Evolutionary conservation across 306 rosid species (phyloP), one percentile per base, ranked within the genome.

Genomic region (Astragalus membranaceus): DNA sequence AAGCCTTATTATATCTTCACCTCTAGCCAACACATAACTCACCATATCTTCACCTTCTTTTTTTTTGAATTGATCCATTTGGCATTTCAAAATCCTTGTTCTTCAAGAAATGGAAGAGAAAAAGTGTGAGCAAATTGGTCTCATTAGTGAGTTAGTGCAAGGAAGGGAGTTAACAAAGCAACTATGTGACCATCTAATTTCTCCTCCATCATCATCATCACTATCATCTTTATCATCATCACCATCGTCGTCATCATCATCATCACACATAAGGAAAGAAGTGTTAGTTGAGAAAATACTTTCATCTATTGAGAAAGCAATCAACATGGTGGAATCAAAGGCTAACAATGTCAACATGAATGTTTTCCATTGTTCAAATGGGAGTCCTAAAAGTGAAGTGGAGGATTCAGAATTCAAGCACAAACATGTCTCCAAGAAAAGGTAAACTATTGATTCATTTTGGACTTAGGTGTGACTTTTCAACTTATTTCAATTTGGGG

Each of bases 91-190:
- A 52, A 53, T 53, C 35, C 8, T 23, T 53, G 13, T 51, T 51
- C 26, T 51, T 49, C 42, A 10, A 30, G 1, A 64, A 77, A 84
- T 77, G 87, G 87, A 49, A 76, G 84, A 67, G 75, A 64, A 36
- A 20, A 70, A 76, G 46, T 61, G 52, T 67, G 96, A 81, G 58
- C 81, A 81, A 64, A 52, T 61, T 62, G 36, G 50, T 73, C 62
- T 92, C 20, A 74, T 78, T 49, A 67, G 56, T 52, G 96, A 92
- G 73, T 70, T 92, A 49, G 78, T 8, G 10, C 85, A 82, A 47
- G 98, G 98, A 58, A 72, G 81, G 81, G 83, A 88, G 76, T 82
- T 84, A 7, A 81, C 93, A 32, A 47, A 84, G 71, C 64, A 88
- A 79, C 91, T 92, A 1, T 35, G 10, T 56, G 59, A 50, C 14